Percentiles rank a stretch among this genome's conserved stretches.
Evolutionary conservation across 495 filamentous ascomycete genomes (phyloP).

Genomic region (Penicillium angulare): DNA sequence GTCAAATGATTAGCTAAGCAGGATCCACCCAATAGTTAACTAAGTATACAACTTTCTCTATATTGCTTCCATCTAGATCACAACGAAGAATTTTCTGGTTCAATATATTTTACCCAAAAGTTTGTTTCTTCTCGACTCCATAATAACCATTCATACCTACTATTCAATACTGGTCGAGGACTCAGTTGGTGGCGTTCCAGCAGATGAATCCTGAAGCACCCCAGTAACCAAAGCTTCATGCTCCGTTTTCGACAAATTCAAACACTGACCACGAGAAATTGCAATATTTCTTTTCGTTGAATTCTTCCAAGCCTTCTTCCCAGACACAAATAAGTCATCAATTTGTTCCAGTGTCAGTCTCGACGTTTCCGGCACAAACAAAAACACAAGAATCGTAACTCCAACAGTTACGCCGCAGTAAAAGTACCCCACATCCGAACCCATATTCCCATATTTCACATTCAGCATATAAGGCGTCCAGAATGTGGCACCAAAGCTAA

Average conservation of each 20-base stretch:
- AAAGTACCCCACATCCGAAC: constrained; percentile 28
- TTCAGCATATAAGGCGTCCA: constrained; percentile 33
- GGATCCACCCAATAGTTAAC: too few relatives aligned
- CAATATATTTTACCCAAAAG: too few relatives aligned
- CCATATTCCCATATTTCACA: constrained; percentile 26
- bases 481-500: constrained; percentile 26
- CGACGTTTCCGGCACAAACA: constrained; percentile 29
- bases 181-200: background rate
- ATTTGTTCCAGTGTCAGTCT: constrained; percentile 28
- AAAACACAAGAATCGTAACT: constrained; percentile 15
- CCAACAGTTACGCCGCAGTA: constrained; percentile 23
- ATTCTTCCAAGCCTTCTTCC: constrained; percentile 23
- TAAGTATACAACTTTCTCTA: too few relatives aligned
- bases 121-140: too few relatives aligned
- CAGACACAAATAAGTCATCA: constrained; percentile 23
- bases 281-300: constrained; percentile 17
- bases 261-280: background rate
- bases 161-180: background rate
- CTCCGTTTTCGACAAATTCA: background rate
- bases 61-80: too few relatives aligned
- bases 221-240: background rate
- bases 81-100: too few relatives aligned
- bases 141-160: too few relatives aligned
- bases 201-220: background rate
- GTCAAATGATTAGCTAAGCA: too few relatives aligned